Conservation (phyloP, 768 basidiomycete genomes). For the Strobilomyces confusus region DNA sequence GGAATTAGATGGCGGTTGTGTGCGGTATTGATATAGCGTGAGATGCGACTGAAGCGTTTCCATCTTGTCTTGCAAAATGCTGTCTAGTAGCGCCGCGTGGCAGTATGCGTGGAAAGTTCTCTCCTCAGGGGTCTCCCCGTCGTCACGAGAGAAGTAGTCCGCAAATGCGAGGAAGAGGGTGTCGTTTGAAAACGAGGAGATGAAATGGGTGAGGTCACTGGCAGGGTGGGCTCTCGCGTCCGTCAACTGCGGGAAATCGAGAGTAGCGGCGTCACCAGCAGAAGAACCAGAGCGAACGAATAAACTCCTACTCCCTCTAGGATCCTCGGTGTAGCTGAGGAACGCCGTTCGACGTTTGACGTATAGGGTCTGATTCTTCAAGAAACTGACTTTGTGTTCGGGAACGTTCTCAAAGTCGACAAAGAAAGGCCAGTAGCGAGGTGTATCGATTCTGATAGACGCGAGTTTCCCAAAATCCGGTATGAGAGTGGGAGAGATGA, state of each 20-base stretch:
- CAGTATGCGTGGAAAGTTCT: conserved; percentile 66
- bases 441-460: conserved; percentile 86
- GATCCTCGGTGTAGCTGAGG: conserved; percentile 90
- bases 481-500: conserved; percentile 91
- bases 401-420: conserved; percentile 70
- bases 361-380: conserved; percentile 77
- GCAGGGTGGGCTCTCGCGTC: conserved; percentile 64
- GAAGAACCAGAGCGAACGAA: conserved; percentile 86
- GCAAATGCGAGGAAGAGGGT: conserved; percentile 76
- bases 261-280: conserved; percentile 75
- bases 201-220: conserved; percentile 78
- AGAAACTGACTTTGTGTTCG: conserved; percentile 62
- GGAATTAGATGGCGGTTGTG: conserved; percentile 50
- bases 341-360: conserved; percentile 93
- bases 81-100: conserved; percentile 75
- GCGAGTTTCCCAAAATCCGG: conserved; percentile 80
- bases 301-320: conserved; percentile 86
- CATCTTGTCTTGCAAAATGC: conserved; percentile 88
- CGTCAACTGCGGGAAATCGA: conserved; percentile 79
- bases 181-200: conserved; percentile 84
- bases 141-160: conserved; percentile 66
- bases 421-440: conserved; percentile 92
- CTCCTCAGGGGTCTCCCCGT: conserved; percentile 56
- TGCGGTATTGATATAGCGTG: conserved; percentile 64
- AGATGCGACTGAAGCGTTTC: conserved; percentile 73